A percentile compares a stretch with the other conserved stretches of the same genome.
These are phyloP conservation scores for Clathrus columnatus DNA, from an alignment of 768 basidiomycete species.

Conservation along the genomic window DNA sequence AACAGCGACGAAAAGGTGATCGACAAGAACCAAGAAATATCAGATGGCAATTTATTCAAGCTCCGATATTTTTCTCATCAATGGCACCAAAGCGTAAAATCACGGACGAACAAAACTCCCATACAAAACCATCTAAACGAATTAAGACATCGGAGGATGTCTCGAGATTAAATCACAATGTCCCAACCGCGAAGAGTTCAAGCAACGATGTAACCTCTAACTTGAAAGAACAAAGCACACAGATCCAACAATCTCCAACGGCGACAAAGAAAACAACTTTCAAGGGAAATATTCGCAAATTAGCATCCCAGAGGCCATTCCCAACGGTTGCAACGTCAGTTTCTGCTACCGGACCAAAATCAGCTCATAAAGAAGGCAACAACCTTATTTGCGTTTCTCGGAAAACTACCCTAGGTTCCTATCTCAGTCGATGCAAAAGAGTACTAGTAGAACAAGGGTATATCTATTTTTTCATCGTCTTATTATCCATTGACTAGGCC, in stretches of 20 bases:
- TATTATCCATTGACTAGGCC: not conserved
- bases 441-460: conserved; percentile 66
- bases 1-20: conserved; percentile 5
- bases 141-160: not conserved
- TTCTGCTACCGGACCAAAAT: conserved; percentile 73
- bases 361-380: conserved; percentile 71
- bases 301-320: conserved; percentile 66
- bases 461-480: conserved; percentile 15
- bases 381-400: conserved; percentile 75
- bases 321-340: conserved; percentile 68
- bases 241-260: not conserved
- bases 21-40: not conserved
- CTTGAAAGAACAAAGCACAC: not conserved
- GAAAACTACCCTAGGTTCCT: conserved; percentile 60
- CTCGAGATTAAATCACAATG: not conserved
- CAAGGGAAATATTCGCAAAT: conserved; percentile 44
- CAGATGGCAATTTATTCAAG: not conserved
- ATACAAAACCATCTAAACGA: conserved; percentile 1
- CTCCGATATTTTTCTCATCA: not conserved
- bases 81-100: not conserved
- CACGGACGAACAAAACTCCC: not conserved
- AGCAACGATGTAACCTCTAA: not conserved
- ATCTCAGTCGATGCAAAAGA: conserved; percentile 71
- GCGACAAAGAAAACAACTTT: not conserved
- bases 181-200: not conserved